A percentile compares a stretch with the other conserved stretches of the same genome.
Conservation (phyloP, 2,329 filamentous ascomycete genomes). For the Achaetomium macrosporum region DNA sequence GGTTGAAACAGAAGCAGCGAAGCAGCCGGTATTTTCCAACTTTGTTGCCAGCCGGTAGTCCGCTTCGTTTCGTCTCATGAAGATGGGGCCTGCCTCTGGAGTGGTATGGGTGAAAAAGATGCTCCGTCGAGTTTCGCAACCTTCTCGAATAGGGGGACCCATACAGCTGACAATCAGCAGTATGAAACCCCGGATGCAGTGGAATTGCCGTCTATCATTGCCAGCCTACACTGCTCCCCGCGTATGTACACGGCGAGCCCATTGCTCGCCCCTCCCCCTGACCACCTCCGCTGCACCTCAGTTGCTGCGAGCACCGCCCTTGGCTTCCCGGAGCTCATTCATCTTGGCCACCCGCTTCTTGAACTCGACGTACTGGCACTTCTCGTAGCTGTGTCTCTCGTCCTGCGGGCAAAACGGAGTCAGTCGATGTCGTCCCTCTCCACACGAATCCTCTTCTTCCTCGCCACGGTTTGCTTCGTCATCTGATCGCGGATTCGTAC, state of each 20-base stretch:
- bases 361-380: slow-evolving; percentile 98
- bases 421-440: slow-evolving; percentile 3
- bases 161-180: not conserved
- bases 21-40: too few species aligned
- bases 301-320: slow-evolving; percentile 81
- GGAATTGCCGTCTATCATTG: slow-evolving; percentile 14
- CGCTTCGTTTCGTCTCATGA: too few species aligned
- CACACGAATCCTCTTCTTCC: not conserved
- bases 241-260: slow-evolving; percentile 23
- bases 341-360: slow-evolving; percentile 98
- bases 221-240: not conserved
- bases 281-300: slow-evolving; percentile 34
- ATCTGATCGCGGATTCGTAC: slow-evolving; percentile 43
- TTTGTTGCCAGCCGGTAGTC: too few species aligned
- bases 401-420: slow-evolving; percentile 51
- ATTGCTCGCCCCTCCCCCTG: not conserved
- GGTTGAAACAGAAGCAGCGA: too few species aligned
- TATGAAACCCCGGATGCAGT: not conserved
- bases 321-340: slow-evolving; percentile 86
- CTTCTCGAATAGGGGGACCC: not conserved
- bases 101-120: not conserved
- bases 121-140: too few species aligned
- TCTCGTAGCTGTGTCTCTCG: slow-evolving; percentile 96
- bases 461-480: not conserved
- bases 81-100: not conserved